A percentile compares a stretch with the other conserved stretches of the same genome.
These are phyloP conservation scores for Capsella rubella DNA, from an alignment of 441 rosid species.

Conservation along the genomic window DNA sequence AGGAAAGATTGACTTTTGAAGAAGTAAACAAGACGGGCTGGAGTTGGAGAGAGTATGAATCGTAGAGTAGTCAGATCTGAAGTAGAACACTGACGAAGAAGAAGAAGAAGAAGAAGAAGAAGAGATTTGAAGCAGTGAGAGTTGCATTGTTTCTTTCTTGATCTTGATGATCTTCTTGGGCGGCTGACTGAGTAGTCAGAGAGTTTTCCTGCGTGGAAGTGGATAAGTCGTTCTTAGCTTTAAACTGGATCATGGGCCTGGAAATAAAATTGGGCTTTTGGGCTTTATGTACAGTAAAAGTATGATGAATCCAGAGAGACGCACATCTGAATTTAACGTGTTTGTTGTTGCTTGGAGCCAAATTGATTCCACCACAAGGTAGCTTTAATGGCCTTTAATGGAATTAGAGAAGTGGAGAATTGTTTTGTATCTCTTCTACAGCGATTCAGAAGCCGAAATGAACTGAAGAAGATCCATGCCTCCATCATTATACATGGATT, in stretches of 20 bases:
- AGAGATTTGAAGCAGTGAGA: constrained; percentile 53
- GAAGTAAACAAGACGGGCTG: constrained; percentile 28
- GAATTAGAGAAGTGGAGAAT: constrained; percentile 54
- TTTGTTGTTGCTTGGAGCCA: constrained; percentile 2
- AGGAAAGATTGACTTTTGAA: constrained; percentile 52
- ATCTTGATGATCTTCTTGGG: constrained; percentile 16
- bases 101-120: not conserved
- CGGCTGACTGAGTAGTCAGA: constrained; percentile 19
- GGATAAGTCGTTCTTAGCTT: not conserved
- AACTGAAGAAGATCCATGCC: constrained; percentile 57
- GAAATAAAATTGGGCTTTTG: not conserved
- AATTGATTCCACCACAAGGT: not conserved
- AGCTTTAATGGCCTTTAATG: constrained; percentile 33
- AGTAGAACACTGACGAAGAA: constrained; percentile 42
- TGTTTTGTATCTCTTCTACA: constrained; percentile 51
- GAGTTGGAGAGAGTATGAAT: constrained; percentile 35
- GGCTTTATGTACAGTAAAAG: not conserved
- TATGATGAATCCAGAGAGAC: not conserved
- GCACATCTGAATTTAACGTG: constrained; percentile 3
- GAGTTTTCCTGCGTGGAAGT: not conserved
- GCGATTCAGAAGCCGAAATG: constrained; percentile 40
- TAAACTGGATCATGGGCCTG: not conserved
- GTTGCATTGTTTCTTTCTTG: constrained; percentile 51
- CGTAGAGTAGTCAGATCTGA: constrained; percentile 32
- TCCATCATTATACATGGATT: constrained; percentile 51